phyloP scores from a whole-genome alignment of 2,329 filamentous ascomycete genomes.

The Aureobasidium sp. region DNA sequence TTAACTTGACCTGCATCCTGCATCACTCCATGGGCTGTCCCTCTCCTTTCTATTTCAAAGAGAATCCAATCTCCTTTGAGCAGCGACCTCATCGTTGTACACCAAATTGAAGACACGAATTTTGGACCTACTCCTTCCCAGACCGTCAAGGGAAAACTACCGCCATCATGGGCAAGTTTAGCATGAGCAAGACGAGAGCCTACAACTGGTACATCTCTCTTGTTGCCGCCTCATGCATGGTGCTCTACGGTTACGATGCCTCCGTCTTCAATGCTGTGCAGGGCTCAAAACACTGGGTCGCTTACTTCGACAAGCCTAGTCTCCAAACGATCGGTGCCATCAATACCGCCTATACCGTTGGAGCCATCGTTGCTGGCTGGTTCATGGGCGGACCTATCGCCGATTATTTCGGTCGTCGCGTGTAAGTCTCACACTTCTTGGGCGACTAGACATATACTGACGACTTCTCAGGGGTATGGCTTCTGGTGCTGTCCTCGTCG shows the following conservation, averaged over 20 bases:
- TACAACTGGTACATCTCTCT: constrained; percentile 59
- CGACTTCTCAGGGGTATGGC: constrained; percentile 47
- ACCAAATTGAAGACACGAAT: too few species aligned
- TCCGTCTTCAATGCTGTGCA: constrained; percentile 68
- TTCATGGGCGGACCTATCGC: constrained; percentile 59
- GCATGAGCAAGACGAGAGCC: constrained; percentile 30
- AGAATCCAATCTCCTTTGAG: not conserved
- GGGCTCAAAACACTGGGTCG: constrained; percentile 59
- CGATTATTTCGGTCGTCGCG: constrained; percentile 21
- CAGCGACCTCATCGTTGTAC: not conserved
- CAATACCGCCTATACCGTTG: constrained; percentile 65
- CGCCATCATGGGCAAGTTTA: constrained; percentile 5
- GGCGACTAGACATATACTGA: not conserved
- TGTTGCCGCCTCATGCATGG: constrained; percentile 67
- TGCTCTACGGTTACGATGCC: constrained; percentile 68
- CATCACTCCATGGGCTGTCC: not conserved
- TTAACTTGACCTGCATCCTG: not conserved
- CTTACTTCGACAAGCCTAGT: constrained; percentile 51
- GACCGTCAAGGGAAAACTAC: not conserved
- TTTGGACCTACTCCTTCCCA: not conserved
- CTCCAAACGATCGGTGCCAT: constrained; percentile 47
- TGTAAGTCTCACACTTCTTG: not conserved
- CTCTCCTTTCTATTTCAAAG: not conserved
- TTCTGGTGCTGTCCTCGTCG: constrained; percentile 56
- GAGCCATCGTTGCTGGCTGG: constrained; percentile 63